These are phyloP conservation scores for Zygoascus biomembranicola DNA, from an alignment of 805 yeast species.

Conservation along the genomic window DNA sequence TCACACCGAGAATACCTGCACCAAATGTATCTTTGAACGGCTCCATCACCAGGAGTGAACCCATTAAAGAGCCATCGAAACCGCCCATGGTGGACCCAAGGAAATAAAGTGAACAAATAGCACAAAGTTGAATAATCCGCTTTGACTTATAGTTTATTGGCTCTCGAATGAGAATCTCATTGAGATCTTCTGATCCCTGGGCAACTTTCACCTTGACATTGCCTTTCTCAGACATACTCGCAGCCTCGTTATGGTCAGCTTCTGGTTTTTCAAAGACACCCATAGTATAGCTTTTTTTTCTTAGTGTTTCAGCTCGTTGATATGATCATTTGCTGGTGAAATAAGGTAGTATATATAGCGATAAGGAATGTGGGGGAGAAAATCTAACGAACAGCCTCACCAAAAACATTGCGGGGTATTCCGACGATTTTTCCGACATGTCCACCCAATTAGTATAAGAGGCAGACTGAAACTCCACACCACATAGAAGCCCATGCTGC, in stretches of 20 bases:
- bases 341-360: neutral
- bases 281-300: no score
- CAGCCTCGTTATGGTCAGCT: neutral
- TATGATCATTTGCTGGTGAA: no score
- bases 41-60: slow-evolving; percentile 6
- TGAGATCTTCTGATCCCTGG: neutral
- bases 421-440: neutral
- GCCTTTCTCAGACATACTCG: neutral
- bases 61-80: slow-evolving; percentile 11
- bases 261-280: neutral
- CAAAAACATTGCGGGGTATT: neutral
- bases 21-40: slow-evolving; percentile 12
- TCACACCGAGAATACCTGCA: slow-evolving; percentile 9
- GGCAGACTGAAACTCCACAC: neutral
- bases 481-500: neutral
- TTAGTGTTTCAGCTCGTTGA: no score
- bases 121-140: neutral
- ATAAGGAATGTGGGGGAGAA: neutral
- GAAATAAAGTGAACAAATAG: neutral
- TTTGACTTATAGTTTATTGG: neutral
- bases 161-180: neutral
- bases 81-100: slow-evolving; percentile 3
- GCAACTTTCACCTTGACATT: neutral
- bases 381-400: neutral
- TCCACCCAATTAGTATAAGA: neutral